Evolutionary conservation across 306 rosid species (phyloP), one percentile per base, ranked within the genome.

Genomic region (Mucuna pruriens): DNA sequence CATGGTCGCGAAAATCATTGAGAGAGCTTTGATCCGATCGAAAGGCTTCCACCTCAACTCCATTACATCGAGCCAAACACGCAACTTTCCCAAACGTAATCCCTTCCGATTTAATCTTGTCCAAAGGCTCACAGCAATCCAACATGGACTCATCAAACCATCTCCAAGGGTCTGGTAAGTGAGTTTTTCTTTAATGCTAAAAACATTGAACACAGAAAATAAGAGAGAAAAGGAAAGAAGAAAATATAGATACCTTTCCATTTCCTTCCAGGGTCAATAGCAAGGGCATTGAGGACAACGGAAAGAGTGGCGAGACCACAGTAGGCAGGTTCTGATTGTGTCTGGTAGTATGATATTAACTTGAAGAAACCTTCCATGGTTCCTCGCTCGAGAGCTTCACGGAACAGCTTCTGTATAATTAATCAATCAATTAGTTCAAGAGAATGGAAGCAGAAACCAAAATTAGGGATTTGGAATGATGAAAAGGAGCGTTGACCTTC

Each of bases 71-170:
- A 19, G 99, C 99, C 90, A 95, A 84, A 78, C 98, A 93, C 0
- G 91, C 98, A 58, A 95, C 96, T 86, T 89, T 93, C 49, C 99
- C 98, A 55, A 95, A 95, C 0, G 99, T 91, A 66, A 93, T 93
- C 26, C 99, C 98, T n/a, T 91, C 38, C 9, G 75, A 72, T 85
- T 88, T 84, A 80, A 95, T 76, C 61, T 88, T 93, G 6, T 40
- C 84, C 89, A 95, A 75, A 74, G 98, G 94, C 78, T 91, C 97
- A 40, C 99, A 95, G 52, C 99, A 95, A 85, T 95, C 99, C 66
- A 95, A 83, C 98, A 95, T 93, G 7, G 93, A 82, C 82, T 95
- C 99, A 75, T 93, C 99, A 85, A 93, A 95, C 99, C 99, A 95
- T 63, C 99, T 88, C 98, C 99, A 95, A 12, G 97, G 99, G 11